Base-by-base conservation (phyloP, 192 early-diverging fungal genomes). In the Linnemannia schmuckeri region DNA sequence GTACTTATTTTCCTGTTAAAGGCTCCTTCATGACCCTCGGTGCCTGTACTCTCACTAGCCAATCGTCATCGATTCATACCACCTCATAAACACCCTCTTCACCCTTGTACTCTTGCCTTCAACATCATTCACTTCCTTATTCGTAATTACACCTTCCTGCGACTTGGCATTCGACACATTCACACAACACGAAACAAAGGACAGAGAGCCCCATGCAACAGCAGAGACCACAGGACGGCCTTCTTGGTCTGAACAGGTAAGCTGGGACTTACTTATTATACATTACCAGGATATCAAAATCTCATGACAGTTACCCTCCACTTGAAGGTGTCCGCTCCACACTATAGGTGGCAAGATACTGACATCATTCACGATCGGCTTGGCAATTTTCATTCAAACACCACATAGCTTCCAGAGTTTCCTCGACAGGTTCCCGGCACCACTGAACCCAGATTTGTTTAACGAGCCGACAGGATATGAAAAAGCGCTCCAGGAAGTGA, bases 401-500 rank as follows among this genome's bases (percentile, higher is more conserved):
- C 17, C 10, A 30, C 17, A 40, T 4, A 85, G 85, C 24, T 87
- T 87, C 46, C 85, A 87, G 76, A 87, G 85, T 37, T 87, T 87
- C 38, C 79, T 87, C 4, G 85, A 87, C 57, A 61, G 85, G 38
- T 87, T 87, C 46, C 85, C 85, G 12, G 85, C 85, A 38, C 85
- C 85, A 8, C 72, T 87, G 15, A 27, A 87, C 42, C 85, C 85
- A 38, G 78, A 87, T 49, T 72, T 87, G 35, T 87, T 87, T 47
- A 87, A 87, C 66, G 85, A 87, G 61, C 85, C 85, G 17, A 87
- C 85, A 75, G 85, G 85, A 74, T 86, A 90, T 40, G 91, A 93
- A 57, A 90, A 90, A 79, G 86, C 88, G 27, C 82, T 88, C 10
- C 86, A 92, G 75, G 88, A 89, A 75, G 88, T 90, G 40, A 93